Evolutionary conservation across 2,329 filamentous ascomycete genomes (phyloP), one percentile per base, ranked within the genome.

Genomic region (Epichloe coenophiala): DNA sequence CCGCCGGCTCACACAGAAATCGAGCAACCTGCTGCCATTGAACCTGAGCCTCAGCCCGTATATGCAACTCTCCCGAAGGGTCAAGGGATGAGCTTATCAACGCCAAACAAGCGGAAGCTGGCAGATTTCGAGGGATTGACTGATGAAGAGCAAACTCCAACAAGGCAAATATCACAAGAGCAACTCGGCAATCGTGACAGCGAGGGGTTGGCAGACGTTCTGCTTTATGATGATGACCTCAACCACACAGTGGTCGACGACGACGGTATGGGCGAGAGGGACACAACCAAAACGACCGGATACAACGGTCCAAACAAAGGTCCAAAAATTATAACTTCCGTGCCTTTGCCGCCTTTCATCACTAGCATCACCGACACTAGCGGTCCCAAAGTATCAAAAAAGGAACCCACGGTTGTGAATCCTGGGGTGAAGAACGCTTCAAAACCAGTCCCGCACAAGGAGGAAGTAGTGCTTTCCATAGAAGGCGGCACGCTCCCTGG

Each of bases 61-160:
- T 3, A 8, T 11, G 19, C 17, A 19, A 54, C 54, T 1, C 55
- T 57, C 17, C 60, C 59, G 3, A 65, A 60, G 52, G 61, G 57
- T 46, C 59, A 62, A 0, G 61, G 60, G 4, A 65, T 70, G 58
- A 66, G 61, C 43, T 55, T 70, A 2, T 63, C 62, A 1, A 68
- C 63, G 1, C 68, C 68, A 2, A 57, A 61, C 1, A 69, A 71
- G 55, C 54, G 54, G 2, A 59, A 57, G 6, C 42, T 65, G 17
- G 51, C 55, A 12, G 64, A 63, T 1, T 64, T 66, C 47, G 62
- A 61, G 27, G 61, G 54, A 0, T 27, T 62, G 0, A 63, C 63
- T 1, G 64, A 62, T 33, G 62, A 65, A 0, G 61, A 65, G 4
- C 51, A 52, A 5, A 62, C 56, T 11, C 61, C 65, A 0, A 60